Evolutionary conservation across 2,329 filamentous ascomycete genomes (phyloP).

Genomic region (Fusarium circinatum): DNA sequence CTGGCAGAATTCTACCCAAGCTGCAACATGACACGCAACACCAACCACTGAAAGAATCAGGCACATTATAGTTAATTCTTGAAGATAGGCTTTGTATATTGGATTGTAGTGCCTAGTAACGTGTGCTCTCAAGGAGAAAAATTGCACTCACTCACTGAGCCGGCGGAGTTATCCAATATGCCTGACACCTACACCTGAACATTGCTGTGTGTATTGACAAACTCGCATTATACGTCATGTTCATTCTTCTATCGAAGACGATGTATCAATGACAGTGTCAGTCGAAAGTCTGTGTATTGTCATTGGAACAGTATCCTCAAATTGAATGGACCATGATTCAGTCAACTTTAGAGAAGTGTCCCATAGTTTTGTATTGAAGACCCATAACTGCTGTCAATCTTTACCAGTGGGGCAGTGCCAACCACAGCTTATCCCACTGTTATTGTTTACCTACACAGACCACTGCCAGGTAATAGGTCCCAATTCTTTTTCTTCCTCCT

Average conservation of each 20-base stretch:
- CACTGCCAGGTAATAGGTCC: too few species aligned
- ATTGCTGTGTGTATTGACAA: background rate
- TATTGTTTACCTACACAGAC: too few species aligned
- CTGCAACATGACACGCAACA: background rate
- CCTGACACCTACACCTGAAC: too few species aligned
- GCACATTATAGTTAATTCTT: background rate
- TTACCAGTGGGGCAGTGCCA: background rate
- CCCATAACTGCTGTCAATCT: background rate
- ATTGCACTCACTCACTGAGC: too few species aligned
- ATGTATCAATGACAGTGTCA: background rate
- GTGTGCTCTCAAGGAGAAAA: too few species aligned
- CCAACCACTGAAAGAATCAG: background rate
- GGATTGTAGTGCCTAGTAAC: too few species aligned
- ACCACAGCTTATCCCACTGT: too few species aligned
- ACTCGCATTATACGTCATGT: fast-evolving
- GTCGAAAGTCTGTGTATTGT: background rate
- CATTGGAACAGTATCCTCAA: background rate
- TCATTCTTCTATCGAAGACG: background rate
- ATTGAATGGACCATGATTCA: background rate
- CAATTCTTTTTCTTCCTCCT: too few species aligned
- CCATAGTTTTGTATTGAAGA: background rate
- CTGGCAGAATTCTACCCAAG: background rate
- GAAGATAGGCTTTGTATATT: too few species aligned
- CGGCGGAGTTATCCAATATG: too few species aligned
- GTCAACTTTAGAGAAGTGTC: background rate